A percentile compares a stretch with the other conserved stretches of the same genome.
Evolutionary conservation across 2,329 filamentous ascomycete genomes (phyloP).

Genomic region (Aspergillus carbonarius): DNA sequence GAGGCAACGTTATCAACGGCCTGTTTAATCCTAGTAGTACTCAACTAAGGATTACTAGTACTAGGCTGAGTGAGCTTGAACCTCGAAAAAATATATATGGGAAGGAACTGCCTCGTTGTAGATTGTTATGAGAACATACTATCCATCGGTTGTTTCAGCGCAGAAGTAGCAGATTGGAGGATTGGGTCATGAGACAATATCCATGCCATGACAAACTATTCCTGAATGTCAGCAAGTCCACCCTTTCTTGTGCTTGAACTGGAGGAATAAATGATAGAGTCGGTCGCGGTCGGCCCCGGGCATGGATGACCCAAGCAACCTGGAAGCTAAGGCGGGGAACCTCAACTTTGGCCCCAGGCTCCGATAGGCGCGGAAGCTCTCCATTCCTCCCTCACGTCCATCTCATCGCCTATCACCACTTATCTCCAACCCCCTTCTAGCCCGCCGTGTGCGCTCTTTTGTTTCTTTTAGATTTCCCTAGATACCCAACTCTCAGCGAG

Average conservation of each 20-base stretch:
- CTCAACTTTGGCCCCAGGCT: slow-evolving; percentile 10
- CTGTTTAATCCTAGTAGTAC: too few relatives aligned
- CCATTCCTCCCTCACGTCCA: slow-evolving; percentile 1
- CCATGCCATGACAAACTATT: not conserved
- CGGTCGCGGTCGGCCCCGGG: slow-evolving; percentile 1
- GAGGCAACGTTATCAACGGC: too few relatives aligned
- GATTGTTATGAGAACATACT: too few relatives aligned
- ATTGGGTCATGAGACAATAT: too few relatives aligned
- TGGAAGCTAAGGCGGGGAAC: slow-evolving; percentile 14
- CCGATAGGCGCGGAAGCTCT: slow-evolving; percentile 21
- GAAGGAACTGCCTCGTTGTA: too few relatives aligned
- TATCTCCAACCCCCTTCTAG: not conserved
- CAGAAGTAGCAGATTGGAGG: too few relatives aligned
- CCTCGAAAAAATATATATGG: too few relatives aligned
- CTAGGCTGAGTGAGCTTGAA: too few relatives aligned
- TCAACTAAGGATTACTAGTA: too few relatives aligned
- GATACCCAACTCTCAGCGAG: not conserved
- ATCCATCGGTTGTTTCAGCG: too few relatives aligned
- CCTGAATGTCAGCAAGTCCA: not conserved
- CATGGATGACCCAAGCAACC: not conserved
- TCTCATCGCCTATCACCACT: not conserved
- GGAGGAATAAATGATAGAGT: not conserved
- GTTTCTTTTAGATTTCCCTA: not conserved
- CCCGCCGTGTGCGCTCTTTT: not conserved
- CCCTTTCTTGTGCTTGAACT: not conserved